phyloP scores from a whole-genome alignment of 331 rosid species.

The Quercus tomentella region DNA sequence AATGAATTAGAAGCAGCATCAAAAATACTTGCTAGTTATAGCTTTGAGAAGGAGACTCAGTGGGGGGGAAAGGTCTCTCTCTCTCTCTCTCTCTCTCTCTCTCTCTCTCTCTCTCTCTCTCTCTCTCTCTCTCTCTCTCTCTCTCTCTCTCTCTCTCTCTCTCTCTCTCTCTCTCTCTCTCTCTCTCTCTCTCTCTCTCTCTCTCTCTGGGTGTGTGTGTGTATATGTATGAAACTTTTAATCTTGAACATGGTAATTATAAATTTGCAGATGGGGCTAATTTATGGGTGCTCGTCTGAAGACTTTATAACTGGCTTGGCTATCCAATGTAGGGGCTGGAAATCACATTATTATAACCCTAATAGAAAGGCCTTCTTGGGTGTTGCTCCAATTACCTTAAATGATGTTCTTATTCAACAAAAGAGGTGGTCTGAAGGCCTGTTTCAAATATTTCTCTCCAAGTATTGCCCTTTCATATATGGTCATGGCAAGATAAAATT shows the following conservation, averaged over 20 bases:
- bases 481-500: too few species aligned
- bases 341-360: conserved; percentile 59
- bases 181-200: too few species aligned
- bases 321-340: conserved; percentile 59
- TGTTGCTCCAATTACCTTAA: conserved; percentile 34
- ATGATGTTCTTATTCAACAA: too few species aligned
- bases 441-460: too few species aligned
- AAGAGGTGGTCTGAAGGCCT: too few species aligned
- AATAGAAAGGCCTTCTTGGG: conserved; percentile 58
- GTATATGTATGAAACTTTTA: not conserved
- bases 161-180: not conserved
- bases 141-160: not conserved
- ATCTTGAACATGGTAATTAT: too few species aligned
- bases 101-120: too few species aligned
- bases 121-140: not conserved
- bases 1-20: conserved; percentile 39
- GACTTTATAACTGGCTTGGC: conserved; percentile 59
- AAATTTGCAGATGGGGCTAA: conserved; percentile 48
- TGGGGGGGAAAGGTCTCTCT: conserved; percentile 73
- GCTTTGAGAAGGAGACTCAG: conserved; percentile 55
- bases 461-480: too few species aligned
- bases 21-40: conserved; percentile 56
- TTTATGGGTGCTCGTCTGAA: conserved; percentile 49
- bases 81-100: not conserved
- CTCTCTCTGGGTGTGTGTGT: not conserved